Percentiles rank a stretch among this genome's conserved stretches.
These are phyloP conservation scores for Rhizopus stolonifer DNA, from an alignment of 371 early-diverging fungal genomes.

Conservation along the genomic window DNA sequence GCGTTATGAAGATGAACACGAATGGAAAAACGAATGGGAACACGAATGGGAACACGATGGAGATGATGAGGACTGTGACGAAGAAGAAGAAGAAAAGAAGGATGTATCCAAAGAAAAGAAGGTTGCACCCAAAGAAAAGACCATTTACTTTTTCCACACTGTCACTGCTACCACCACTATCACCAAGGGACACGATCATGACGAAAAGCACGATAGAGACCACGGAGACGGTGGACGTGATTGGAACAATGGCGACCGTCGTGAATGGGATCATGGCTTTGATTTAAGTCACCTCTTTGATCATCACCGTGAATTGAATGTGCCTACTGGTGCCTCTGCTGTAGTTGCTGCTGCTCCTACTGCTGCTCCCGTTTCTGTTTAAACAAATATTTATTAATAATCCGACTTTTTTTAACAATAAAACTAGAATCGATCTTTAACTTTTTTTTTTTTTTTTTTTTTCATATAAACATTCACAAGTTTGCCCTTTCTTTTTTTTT, in stretches of 20 bases:
- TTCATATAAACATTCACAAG: too few relatives aligned
- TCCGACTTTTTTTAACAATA: neutral
- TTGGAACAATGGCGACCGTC: neutral
- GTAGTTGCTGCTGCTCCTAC: neutral
- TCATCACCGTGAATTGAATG: neutral
- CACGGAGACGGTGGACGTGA: neutral
- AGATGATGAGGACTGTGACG: neutral
- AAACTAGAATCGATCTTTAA: too few relatives aligned
- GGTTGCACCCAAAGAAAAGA: neutral
- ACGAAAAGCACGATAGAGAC: neutral
- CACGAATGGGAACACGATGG: neutral
- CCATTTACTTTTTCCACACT: constrained; percentile 1
- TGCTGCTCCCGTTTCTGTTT: neutral
- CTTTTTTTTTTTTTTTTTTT: too few relatives aligned
- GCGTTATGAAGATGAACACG: neutral
- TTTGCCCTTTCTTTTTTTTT: too few relatives aligned
- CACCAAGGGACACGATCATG: neutral
- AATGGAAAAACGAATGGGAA: neutral
- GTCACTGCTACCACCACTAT: neutral
- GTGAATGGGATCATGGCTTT: neutral
- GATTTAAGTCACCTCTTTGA: neutral
- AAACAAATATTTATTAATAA: neutral
- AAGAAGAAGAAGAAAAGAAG: neutral
- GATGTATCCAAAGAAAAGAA: neutral
- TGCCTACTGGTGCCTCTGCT: neutral